Evolutionary conservation across 495 filamentous ascomycete species (phyloP), one percentile per base, ranked within the genome.

Genomic region (Pseudomonodictys pantanalensis): DNA sequence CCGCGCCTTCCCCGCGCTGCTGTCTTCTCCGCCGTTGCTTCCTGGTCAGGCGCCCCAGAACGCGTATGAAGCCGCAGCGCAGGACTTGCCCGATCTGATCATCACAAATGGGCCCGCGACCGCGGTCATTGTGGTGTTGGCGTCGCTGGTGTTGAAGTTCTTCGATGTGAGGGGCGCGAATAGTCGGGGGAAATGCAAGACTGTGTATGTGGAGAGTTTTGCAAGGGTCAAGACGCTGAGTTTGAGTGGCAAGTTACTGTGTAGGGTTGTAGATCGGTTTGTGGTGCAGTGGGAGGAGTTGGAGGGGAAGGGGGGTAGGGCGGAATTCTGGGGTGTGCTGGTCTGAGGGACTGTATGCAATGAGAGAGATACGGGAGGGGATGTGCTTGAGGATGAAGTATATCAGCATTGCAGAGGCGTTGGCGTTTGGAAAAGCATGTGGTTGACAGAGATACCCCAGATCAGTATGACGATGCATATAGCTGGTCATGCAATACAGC

Each of bases 161-260:
- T 76, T 82, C 46, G 69, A 70, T 25, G 23, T 83, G 0, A 58
- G 69, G 12, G 77, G 77, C 2, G 65, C 63, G 3, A 55, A 71
- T 50, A 49, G 58, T 26, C 41, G 52, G 38, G 78, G 75, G 33
- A 79, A 78, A 68, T 82, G 92, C 67, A 80, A 84, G 41, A 86
- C 81, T 6, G 78, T 97, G 20, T 97, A 92, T 69, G 80, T 96
- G 12, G 93, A 98, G 80, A 90, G 85, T 25, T 97, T 90, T 86
- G 95, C 93, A 1, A 80, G 92, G 17, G 86, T 93, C 2, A 82
- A 76, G 53, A 84, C 79, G 9, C 69, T 96, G 66, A 97, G 92
- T 75, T 71, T 95, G 47, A 91, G 87, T 52, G 92, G 92, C 6
- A 81, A 80, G 60, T 71, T 97, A 5, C 75, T 97, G 50, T 68